Conservation (phyloP, 331 rosid species). For the Phaseolus coccineus region DNA sequence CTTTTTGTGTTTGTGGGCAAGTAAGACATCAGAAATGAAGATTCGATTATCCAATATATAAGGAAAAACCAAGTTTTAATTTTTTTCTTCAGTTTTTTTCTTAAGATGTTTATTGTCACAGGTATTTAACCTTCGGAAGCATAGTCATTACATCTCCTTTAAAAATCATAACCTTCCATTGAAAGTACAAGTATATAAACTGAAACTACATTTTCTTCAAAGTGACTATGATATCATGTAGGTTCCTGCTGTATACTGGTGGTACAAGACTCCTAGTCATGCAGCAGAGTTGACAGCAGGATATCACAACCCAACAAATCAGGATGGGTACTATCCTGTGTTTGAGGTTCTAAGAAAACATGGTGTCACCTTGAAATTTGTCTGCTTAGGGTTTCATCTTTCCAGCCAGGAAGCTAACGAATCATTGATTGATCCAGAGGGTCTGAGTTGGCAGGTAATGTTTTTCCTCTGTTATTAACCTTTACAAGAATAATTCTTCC, state of each 20-base stretch:
- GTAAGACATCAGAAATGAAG: constrained; percentile 1
- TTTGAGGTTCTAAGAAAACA: constrained; percentile 86
- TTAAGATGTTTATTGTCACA: constrained; percentile 6
- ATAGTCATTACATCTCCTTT: constrained; percentile 22
- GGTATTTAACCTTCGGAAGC: constrained; percentile 6
- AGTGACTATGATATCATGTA: constrained; percentile 50
- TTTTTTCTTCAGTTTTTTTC: neutral
- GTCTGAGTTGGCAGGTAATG: constrained; percentile 93
- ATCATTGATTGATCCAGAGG: constrained; percentile 86
- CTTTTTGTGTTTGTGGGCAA: too few relatives aligned
- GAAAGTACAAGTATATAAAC: constrained; percentile 18
- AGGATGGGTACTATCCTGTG: constrained; percentile 90
- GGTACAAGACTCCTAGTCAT: constrained; percentile 94
- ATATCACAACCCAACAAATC: constrained; percentile 90
- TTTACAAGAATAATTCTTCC: constrained; percentile 20
- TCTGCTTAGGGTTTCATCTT: constrained; percentile 74
- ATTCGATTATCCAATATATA: neutral
- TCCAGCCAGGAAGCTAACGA: constrained; percentile 75
- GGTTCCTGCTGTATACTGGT: constrained; percentile 96
- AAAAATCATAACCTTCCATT: constrained; percentile 4
- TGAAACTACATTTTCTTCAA: constrained; percentile 37
- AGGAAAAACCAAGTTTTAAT: neutral
- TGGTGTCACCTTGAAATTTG: constrained; percentile 76
- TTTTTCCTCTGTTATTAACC: constrained; percentile 29
- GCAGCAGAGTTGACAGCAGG: constrained; percentile 98